Evolutionary conservation across 345 rosid species (phyloP), one percentile per base, ranked within the genome.

Genomic region (Populus pruinosa): DNA sequence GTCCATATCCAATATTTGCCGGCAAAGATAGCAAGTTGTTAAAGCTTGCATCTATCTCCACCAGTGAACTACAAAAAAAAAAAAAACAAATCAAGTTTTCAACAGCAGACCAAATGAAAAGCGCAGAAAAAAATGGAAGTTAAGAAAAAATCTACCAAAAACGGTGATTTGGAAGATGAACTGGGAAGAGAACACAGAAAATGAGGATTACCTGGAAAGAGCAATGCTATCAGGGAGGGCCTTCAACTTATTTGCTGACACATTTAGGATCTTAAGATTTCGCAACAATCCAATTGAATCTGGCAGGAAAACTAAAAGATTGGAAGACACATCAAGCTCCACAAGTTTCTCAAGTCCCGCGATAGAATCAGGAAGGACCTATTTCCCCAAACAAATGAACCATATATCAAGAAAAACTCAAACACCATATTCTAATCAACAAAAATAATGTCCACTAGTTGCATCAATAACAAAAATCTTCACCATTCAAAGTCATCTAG

Each of bases 1-100:
- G 62, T 63, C 83, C 83, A 59, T 81, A 81, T 35, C 77, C 83
- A 38, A 66, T 56, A 67, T 76, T 81, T 10, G n/a, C 41, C 20
- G 83, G 83, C 72, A 81, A 81, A n/a, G 79, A 41, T 73, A 56
- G 13, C 73, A 81, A 71, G 73, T 81, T 81, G 77, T 81, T 81
- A 35, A 81, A 81, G 77, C 83, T 81, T 29, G 80, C 83, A 72
- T 81, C 83, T 4, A 81, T 31, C 62, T 76, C 83, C 69, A 76
- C 79, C 53, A 81, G 31, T 23, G 83, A 81, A 31, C 83, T 81
- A 39, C 18, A 70, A 21, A 67, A 71, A 11, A 33, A 66, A 16
- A n/a, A 11, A 33, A 66, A 16, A n/a, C 27, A 67, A 61, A 65
- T 5, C 2, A 25, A 70, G 16, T 25, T 43, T 77, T 38, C 39